Percentiles rank a stretch among this genome's conserved stretches.
Conservation (phyloP, 176 grass and related monocot species). For the Raddia guianensis region DNA sequence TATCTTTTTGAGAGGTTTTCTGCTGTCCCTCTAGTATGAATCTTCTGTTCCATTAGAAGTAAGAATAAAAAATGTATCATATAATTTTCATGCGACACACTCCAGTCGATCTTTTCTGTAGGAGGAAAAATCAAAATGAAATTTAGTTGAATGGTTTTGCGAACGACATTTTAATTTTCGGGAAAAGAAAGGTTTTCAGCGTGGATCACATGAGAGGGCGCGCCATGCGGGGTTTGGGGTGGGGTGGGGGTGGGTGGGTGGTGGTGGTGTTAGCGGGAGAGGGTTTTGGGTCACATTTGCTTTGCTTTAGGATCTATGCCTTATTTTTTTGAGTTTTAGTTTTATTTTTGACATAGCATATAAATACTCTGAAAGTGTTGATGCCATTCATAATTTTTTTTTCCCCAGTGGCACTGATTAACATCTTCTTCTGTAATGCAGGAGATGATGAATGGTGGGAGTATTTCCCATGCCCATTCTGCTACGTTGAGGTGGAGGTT, state of each 20-base stretch:
- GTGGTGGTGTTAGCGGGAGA: no score
- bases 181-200: constrained; percentile 1
- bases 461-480: constrained; percentile 74
- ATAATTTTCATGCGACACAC: background rate
- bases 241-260: no score
- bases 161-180: background rate
- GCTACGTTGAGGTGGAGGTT: constrained; percentile 61
- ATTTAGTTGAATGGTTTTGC: background rate
- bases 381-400: background rate
- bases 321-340: background rate
- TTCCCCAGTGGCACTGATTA: background rate
- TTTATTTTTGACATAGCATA: background rate
- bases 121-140: background rate
- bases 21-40: background rate
- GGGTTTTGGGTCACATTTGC: background rate
- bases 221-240: no score
- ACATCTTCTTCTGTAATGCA: constrained; percentile 13
- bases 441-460: constrained; percentile 65
- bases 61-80: background rate
- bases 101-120: background rate
- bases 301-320: background rate
- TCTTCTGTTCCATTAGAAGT: constrained; percentile 1
- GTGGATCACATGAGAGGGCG: background rate
- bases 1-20: background rate
- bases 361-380: background rate